Evolutionary conservation across 208 protist genomes (phyloP), one percentile per base, ranked within the genome.

Genomic region (Spongospora subterranea): DNA sequence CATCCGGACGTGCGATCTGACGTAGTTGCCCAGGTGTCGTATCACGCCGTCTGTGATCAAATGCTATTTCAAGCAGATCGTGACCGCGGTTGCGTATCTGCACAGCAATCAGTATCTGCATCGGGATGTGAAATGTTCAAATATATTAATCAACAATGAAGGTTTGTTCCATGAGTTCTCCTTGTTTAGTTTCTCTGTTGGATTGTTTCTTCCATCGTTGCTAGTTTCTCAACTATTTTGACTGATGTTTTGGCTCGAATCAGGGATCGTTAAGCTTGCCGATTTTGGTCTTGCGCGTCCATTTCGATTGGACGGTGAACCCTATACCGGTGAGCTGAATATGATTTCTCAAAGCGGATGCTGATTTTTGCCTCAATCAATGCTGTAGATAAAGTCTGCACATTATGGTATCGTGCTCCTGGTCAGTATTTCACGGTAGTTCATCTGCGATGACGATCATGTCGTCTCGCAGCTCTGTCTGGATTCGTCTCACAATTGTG

Each of bases 21-120:
- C 6, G 13, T 60, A 24, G 24, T 60, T 60, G 6, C 24, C 24
- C 24, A 60, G 50, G 24, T 82, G 71, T 35, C 71, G 71, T 39
- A 35, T 82, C 6, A 82, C 71, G 71, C 6, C 71, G 71, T 43
- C 71, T 20, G 71, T 82, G 17, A 82, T 82, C n/a, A 82, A 82
- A 82, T 82, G 71, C 71, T 82, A 82, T 43, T 82, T 82, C 71
- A 82, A 82, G 71, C 71, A 82, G 71, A 82, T 82, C 71, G 71
- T 82, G 13, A 82, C n/a, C 17, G 71, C 35, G 35, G 40, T 82
- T 6, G 71, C n/a, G 40, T 82, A 82, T 43, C 71, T 82, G 13
- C 71, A 82, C n/a, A n/a, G 35, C 6, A 82, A 35, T n/a, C 17
- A n/a, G 17, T 20, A 40, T n/a, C n/a, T 82, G n/a, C 71, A 82